Conservation (phyloP, 495 filamentous ascomycete species). For the Saxophila tyrrhenica region DNA sequence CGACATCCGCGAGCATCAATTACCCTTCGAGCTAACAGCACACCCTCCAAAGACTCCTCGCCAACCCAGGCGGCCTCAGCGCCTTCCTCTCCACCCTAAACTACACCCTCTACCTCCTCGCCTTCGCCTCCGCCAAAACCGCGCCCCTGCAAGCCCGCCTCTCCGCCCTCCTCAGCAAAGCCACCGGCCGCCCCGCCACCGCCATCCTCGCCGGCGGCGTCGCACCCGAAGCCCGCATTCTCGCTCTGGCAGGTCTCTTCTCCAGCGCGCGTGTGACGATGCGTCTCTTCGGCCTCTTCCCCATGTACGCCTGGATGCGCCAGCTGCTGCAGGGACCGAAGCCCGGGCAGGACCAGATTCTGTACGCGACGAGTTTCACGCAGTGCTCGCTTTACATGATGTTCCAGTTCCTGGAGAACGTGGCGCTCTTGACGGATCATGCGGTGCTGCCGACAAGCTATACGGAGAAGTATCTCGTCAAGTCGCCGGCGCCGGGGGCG, state of each 20-base stretch:
- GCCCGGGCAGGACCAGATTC: slow-evolving; percentile 22
- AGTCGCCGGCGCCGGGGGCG: slow-evolving; percentile 1
- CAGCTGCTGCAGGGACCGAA: slow-evolving; percentile 24
- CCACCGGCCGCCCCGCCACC: slow-evolving; percentile 10
- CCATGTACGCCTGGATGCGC: slow-evolving; percentile 27
- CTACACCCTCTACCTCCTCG: slow-evolving; percentile 31
- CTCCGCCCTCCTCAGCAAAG: slow-evolving; percentile 18
- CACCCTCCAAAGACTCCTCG: slow-evolving; percentile 20
- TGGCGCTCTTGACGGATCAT: slow-evolving; percentile 23
- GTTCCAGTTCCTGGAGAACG: slow-evolving; percentile 31
- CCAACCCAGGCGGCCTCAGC: slow-evolving; percentile 27
- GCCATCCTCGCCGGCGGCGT: slow-evolving; percentile 7
- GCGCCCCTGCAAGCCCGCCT: slow-evolving; percentile 12
- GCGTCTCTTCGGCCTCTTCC: slow-evolving; percentile 28
- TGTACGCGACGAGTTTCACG: slow-evolving; percentile 24
- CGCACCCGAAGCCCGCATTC: slow-evolving; percentile 12
- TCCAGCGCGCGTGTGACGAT: slow-evolving; percentile 27
- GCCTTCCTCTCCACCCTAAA: slow-evolving; percentile 30
- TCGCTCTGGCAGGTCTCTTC: slow-evolving; percentile 23
- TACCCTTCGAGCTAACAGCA: neutral
- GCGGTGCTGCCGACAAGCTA: slow-evolving; percentile 18
- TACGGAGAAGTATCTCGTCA: slow-evolving; percentile 14
- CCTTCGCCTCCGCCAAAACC: slow-evolving; percentile 24
- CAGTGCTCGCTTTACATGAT: slow-evolving; percentile 24
- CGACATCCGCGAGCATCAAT: neutral